Evolutionary conservation across 176 grass and related monocot genomes (phyloP), one percentile per base, ranked within the genome.

Genomic region (Tuctoria greenei): DNA sequence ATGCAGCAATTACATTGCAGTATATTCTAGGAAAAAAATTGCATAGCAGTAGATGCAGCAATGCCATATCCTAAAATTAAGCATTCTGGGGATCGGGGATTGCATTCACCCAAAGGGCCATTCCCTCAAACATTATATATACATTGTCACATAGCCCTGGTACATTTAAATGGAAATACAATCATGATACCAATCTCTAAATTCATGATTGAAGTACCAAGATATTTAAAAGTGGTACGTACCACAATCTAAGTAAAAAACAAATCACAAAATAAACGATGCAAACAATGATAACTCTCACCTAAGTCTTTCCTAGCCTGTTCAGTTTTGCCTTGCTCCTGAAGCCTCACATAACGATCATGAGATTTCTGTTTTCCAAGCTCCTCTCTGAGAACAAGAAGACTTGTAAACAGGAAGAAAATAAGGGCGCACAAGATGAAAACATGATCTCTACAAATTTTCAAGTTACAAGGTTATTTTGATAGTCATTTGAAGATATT

Each of bases 311-410:
- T 93, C 74, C 81, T 82, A 73, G 94, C 81, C 86, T 97, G 81
- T 46, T 97, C 94, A 34, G 94, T 97, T 66, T 91, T 97, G 45
- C 94, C 94, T 80, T 97, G 88, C 81, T 93, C 90, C 73, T 93
- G 88, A 75, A 85, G 86, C 78, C 72, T 97, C 94, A 93, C 91
- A 59, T 93, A 83, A 38, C 81, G 88, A 57, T 89, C 86, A 79
- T 87, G 84, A 44, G 91, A 80, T 80, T 78, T 74, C 46, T 93
- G 91, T 51, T 89, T 93, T 35, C 93, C 94, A 79, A 97, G 75
- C 83, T 97, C 94, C 84, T 97, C 91, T 74, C 94, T 97, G 68
- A 8, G 66, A 71, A 2, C 0, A 81, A 62, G 27, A 49, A 52
- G 24, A 15, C 0, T 61, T 17, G 18, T 70, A 34, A 74, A 66